Percentiles rank a stretch among this genome's conserved stretches.
phyloP scores from a whole-genome alignment of 805 yeast genomes.

The Metschnikowia cerradonensis region DNA sequence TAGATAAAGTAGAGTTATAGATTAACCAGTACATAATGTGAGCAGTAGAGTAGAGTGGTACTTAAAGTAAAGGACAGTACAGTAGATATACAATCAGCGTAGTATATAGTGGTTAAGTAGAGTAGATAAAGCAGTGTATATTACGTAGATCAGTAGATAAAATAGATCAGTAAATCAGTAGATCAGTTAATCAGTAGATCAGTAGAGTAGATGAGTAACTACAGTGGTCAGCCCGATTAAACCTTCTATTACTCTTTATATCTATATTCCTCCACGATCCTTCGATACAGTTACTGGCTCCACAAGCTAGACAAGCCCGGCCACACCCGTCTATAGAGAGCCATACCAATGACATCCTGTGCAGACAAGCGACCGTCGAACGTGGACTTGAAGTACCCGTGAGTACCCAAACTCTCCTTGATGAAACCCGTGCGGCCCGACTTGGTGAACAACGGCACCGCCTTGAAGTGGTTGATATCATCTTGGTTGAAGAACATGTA shows the following conservation, averaged over 20 bases:
- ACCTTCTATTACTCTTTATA: neutral
- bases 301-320: conserved; percentile 50
- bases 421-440: conserved; percentile 92
- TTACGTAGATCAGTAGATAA: too few relatives aligned
- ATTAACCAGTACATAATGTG: too few relatives aligned
- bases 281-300: conserved; percentile 9
- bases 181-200: too few relatives aligned
- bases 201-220: too few relatives aligned
- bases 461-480: conserved; percentile 85
- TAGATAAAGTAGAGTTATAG: too few relatives aligned
- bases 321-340: conserved; percentile 91
- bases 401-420: conserved; percentile 95
- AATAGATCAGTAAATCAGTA: too few relatives aligned
- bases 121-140: too few relatives aligned
- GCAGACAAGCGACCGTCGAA: conserved; percentile 88
- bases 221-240: too few relatives aligned
- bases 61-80: too few relatives aligned
- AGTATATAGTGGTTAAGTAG: too few relatives aligned
- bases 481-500: conserved; percentile 95
- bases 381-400: conserved; percentile 94
- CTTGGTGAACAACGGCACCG: conserved; percentile 88
- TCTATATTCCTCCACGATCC: neutral
- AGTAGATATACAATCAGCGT: too few relatives aligned
- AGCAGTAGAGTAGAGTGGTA: too few relatives aligned
- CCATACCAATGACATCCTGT: conserved; percentile 92